Percentiles rank a stretch among this genome's conserved stretches.
Evolutionary conservation across 306 rosid genomes (phyloP).

Genomic region (Gynostemma pentaphyllum): DNA sequence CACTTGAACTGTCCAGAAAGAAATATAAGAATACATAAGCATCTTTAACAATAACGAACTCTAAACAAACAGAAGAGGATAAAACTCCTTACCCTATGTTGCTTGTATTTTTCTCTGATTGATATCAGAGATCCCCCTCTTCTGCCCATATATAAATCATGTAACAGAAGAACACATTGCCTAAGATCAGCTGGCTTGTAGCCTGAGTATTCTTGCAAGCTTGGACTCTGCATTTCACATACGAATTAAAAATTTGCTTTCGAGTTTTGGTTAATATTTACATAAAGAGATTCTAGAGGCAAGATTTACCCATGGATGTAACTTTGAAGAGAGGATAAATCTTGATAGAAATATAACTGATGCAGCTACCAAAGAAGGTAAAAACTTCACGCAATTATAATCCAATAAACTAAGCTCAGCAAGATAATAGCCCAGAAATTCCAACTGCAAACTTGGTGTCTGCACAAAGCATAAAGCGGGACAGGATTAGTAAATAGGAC

Average conservation of each 20-base stretch:
- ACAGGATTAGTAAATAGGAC: conserved; percentile 10
- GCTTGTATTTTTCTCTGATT: conserved; percentile 70
- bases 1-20: conserved; percentile 55
- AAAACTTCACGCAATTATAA: conserved; percentile 49
- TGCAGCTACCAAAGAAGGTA: conserved; percentile 87
- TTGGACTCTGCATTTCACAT: conserved; percentile 24
- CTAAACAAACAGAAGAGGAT: neutral
- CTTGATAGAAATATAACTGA: conserved; percentile 63
- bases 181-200: conserved; percentile 50
- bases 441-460: conserved; percentile 50
- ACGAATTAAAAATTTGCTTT: neutral
- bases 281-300: neutral
- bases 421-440: conserved; percentile 63
- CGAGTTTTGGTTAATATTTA: neutral
- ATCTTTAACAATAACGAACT: conserved; percentile 7
- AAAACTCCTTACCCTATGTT: conserved; percentile 46
- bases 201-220: conserved; percentile 36
- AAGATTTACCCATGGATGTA: conserved; percentile 65
- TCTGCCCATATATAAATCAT: conserved; percentile 67
- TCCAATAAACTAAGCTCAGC: conserved; percentile 89
- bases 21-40: conserved; percentile 1
- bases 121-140: conserved; percentile 53
- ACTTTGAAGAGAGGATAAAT: conserved; percentile 42
- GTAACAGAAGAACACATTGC: conserved; percentile 48
- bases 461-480: conserved; percentile 16